These are phyloP conservation scores for Rhazya stricta DNA, from an alignment of 257 asterid species.

Conservation along the genomic window DNA sequence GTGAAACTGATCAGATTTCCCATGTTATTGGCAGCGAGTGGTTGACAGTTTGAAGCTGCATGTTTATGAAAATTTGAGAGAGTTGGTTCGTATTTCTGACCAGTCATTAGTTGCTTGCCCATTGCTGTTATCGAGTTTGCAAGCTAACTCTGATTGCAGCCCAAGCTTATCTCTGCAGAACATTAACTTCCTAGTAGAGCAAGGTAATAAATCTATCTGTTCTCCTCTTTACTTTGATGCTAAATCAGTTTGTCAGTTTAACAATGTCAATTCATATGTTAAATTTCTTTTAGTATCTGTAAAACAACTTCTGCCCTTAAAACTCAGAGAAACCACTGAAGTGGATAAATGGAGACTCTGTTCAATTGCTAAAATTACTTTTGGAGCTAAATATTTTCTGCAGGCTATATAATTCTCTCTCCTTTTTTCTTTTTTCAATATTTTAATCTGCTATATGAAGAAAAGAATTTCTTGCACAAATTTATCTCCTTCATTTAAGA, in stretches of 20 bases:
- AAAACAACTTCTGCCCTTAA: not conserved
- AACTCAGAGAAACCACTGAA: not conserved
- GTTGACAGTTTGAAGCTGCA: slow-evolving; percentile 48
- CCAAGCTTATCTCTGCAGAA: slow-evolving; percentile 32
- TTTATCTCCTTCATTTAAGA: not conserved
- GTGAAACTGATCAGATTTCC: slow-evolving; percentile 17
- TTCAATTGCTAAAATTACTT: not conserved
- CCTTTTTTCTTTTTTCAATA: not conserved
- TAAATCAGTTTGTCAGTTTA: not conserved
- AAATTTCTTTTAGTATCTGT: not conserved
- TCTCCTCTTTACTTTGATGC: not conserved
- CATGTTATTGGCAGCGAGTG: slow-evolving; percentile 34
- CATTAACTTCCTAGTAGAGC: slow-evolving; percentile 33
- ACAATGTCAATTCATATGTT: not conserved
- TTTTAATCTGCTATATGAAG: not conserved
- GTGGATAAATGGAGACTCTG: not conserved
- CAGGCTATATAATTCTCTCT: not conserved
- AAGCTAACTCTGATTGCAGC: slow-evolving; percentile 25
- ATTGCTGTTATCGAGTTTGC: slow-evolving; percentile 34
- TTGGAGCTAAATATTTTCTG: not conserved
- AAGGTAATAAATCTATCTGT: slow-evolving; percentile 36
- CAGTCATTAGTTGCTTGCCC: slow-evolving; percentile 30
- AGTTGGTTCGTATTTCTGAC: slow-evolving; percentile 41
- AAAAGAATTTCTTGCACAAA: not conserved
- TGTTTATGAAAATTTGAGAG: slow-evolving; percentile 40